Evolutionary conservation across 305 asterid species (phyloP).

Genomic region (Ilex paraguariensis): DNA sequence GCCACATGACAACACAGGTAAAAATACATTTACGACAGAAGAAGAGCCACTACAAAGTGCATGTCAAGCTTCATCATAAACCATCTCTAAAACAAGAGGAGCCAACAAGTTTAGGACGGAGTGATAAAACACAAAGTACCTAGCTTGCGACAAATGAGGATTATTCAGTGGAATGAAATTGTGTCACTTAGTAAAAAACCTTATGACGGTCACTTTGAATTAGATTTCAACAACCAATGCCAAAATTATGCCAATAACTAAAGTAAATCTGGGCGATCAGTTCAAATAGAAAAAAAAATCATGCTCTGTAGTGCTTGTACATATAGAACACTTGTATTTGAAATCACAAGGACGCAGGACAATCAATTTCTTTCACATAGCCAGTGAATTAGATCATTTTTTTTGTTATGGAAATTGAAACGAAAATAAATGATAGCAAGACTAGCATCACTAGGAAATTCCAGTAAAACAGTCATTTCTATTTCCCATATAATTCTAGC

Average conservation of each 20-base stretch:
- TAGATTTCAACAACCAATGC: background rate
- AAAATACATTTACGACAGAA: background rate
- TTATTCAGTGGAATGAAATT: no score
- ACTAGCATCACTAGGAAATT: background rate
- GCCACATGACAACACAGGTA: background rate
- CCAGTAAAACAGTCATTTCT: background rate
- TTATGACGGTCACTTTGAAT: no score
- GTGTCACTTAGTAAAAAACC: no score
- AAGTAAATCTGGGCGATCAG: background rate
- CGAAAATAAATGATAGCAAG: background rate
- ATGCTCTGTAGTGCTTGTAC: background rate
- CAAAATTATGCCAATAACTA: background rate
- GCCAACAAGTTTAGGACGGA: background rate
- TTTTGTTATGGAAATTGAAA: no score
- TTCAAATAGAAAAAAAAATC: background rate
- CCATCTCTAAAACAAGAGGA: background rate
- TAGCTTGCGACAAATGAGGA: no score
- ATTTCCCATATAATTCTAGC: no score
- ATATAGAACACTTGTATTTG: background rate
- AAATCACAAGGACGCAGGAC: background rate
- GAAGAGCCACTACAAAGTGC: background rate
- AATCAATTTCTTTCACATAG: background rate
- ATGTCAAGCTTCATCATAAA: background rate
- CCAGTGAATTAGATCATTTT: background rate
- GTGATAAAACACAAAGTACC: no score